These are phyloP conservation scores for Chlorella sorokiniana DNA, from an alignment of 139 green algal species.

Conservation along the genomic window DNA sequence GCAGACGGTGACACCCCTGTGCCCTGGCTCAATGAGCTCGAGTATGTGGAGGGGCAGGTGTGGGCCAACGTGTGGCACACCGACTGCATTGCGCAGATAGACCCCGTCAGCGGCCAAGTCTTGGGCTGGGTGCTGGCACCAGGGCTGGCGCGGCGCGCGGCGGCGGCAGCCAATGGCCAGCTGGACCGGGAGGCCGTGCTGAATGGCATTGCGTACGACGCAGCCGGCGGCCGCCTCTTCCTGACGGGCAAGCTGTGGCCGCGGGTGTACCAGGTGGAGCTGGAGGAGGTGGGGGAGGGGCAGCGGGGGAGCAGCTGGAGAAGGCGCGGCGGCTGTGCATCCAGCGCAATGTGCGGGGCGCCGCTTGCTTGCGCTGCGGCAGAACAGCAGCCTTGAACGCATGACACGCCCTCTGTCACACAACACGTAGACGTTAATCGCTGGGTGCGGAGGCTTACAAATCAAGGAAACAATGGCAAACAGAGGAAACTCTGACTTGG, in stretches of 20 bases:
- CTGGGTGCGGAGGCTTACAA: too few relatives aligned
- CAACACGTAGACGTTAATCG: too few relatives aligned
- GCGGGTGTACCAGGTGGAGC: conserved; percentile 64
- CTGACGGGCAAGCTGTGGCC: conserved; percentile 68
- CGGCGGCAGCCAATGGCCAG: background rate
- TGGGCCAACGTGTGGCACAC: conserved; percentile 88
- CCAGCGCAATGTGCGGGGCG: too few relatives aligned
- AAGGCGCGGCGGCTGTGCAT: conserved; percentile 2
- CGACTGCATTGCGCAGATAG: conserved; percentile 78
- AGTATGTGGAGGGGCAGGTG: conserved; percentile 78
- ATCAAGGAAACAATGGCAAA: too few relatives aligned
- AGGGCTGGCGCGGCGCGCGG: conserved; percentile 1
- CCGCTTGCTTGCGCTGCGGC: too few relatives aligned
- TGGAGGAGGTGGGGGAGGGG: conserved; percentile 1
- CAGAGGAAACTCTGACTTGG: too few relatives aligned
- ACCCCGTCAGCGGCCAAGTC: conserved; percentile 42
- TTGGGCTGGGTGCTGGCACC: conserved; percentile 65
- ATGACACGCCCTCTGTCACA: too few relatives aligned
- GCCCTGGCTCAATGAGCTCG: conserved; percentile 69
- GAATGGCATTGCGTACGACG: conserved; percentile 92
- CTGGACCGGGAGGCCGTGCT: conserved; percentile 57
- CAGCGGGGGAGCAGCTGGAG: background rate
- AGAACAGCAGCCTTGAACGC: too few relatives aligned
- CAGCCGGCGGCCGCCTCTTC: conserved; percentile 64
- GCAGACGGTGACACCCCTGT: conserved; percentile 35